Percentiles rank a stretch among this genome's conserved stretches.
phyloP scores from a whole-genome alignment of 345 rosid species.

The Balakata baccata region DNA sequence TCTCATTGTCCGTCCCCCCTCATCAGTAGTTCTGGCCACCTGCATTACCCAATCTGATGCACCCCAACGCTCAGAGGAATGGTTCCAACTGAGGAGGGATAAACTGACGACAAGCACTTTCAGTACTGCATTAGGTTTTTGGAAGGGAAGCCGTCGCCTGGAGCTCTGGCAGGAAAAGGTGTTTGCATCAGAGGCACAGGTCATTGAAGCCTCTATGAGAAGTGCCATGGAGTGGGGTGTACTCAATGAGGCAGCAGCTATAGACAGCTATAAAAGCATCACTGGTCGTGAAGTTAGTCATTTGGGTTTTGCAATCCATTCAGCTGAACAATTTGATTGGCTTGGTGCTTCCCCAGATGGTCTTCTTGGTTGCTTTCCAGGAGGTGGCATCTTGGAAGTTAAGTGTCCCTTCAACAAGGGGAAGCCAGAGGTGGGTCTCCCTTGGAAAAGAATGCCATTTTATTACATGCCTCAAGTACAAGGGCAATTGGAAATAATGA shows the following conservation, averaged over 20 bases:
- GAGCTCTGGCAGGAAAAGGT: constrained; percentile 96
- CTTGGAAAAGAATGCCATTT: constrained; percentile 78
- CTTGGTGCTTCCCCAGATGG: constrained; percentile 94
- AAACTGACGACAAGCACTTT: constrained; percentile 89
- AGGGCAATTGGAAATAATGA: constrained; percentile 95
- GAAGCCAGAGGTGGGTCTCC: constrained; percentile 67
- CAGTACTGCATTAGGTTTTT: constrained; percentile 88
- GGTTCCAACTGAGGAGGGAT: constrained; percentile 82
- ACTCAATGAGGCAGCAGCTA: constrained; percentile 66
- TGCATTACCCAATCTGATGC: constrained; percentile 44
- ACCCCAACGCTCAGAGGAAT: constrained; percentile 88
- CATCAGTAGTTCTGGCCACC: constrained; percentile 43
- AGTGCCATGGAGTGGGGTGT: constrained; percentile 88
- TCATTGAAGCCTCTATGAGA: constrained; percentile 34
- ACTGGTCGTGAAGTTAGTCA: constrained; percentile 66
- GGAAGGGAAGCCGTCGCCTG: constrained; percentile 73
- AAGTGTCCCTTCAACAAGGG: constrained; percentile 96
- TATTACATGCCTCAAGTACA: constrained; percentile 95
- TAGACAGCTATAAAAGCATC: constrained; percentile 63
- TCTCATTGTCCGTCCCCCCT: constrained; percentile 33
- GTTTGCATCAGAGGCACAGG: constrained; percentile 39
- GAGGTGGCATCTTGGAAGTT: constrained; percentile 80
- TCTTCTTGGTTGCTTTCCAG: constrained; percentile 54
- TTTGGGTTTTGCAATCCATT: constrained; percentile 76
- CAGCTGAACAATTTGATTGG: constrained; percentile 56